phyloP scores from a whole-genome alignment of 352 stramenopile genomes.

The Phytophthora pluvialis region DNA sequence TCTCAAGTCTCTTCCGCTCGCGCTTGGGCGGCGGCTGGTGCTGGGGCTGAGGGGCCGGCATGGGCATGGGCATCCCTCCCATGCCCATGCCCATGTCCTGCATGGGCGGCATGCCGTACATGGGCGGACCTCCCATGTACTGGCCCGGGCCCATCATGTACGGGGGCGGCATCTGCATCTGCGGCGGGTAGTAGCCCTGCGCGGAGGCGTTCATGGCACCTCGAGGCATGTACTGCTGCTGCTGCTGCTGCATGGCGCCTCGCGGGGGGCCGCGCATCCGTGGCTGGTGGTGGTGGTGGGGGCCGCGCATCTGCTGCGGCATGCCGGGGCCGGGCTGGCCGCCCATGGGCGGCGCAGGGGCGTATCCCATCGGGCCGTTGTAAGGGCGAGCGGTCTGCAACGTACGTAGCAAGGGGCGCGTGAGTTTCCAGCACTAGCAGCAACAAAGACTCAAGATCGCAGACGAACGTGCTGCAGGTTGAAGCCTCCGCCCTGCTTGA shows the following conservation, averaged over 20 bases:
- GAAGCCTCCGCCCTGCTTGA: constrained; percentile 49
- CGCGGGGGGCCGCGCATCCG: constrained; percentile 47
- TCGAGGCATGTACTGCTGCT: constrained; percentile 49
- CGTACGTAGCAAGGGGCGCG: not conserved
- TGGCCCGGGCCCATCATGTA: constrained; percentile 61
- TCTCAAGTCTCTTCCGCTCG: constrained; percentile 52
- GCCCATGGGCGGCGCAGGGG: constrained; percentile 33
- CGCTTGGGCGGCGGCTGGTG: constrained; percentile 51
- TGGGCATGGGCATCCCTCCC: constrained; percentile 42
- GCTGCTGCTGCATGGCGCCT: constrained; percentile 46
- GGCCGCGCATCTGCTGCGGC: constrained; percentile 58
- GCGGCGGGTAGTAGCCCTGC: constrained; percentile 55
- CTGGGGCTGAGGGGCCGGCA: constrained; percentile 42
- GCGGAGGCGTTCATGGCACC: constrained; percentile 44
- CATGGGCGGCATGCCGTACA: constrained; percentile 53
- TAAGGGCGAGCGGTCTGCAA: constrained; percentile 46
- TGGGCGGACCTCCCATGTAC: constrained; percentile 46
- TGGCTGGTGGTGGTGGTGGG: constrained; percentile 45
- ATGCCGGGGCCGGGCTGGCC: constrained; percentile 37
- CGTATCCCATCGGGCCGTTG: constrained; percentile 50
- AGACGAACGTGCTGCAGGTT: constrained; percentile 49
- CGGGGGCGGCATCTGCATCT: constrained; percentile 48
- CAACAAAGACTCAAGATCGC: constrained; percentile 1
- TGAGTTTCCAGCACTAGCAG: not conserved
- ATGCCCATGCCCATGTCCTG: constrained; percentile 56